Percentiles rank a stretch among this genome's conserved stretches.
These are phyloP conservation scores for Helicostylum pulchrum DNA, from an alignment of 192 early-diverging fungal genomes.

Conservation along the genomic window DNA sequence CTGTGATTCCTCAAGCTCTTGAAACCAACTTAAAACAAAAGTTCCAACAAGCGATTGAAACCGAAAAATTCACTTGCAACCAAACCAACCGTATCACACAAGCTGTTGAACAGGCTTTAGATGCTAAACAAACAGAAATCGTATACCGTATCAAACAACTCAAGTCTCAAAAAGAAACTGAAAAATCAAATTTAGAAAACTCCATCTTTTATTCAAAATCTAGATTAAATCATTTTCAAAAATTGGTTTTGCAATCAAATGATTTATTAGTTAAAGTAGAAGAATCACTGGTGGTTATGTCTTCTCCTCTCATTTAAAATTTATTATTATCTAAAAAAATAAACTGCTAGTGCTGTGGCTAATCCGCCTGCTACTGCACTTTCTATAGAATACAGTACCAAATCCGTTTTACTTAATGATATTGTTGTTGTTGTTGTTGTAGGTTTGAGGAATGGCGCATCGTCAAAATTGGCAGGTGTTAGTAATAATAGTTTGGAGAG, in stretches of 20 bases:
- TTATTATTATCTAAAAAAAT: conserved; percentile 17
- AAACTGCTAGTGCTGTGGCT: conserved; percentile 27
- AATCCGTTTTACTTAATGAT: conserved; percentile 10
- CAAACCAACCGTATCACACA: conserved; percentile 13
- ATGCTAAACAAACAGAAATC: background rate
- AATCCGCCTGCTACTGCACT: conserved; percentile 37
- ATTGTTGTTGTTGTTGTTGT: background rate
- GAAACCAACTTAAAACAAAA: conserved; percentile 62
- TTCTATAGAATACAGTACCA: conserved; percentile 29
- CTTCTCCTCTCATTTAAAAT: background rate
- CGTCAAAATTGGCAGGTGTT: background rate
- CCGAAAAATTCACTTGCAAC: conserved; percentile 44
- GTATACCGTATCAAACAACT: background rate
- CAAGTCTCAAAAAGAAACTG: background rate
- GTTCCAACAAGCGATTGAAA: conserved; percentile 37
- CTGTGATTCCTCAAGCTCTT: conserved; percentile 61
- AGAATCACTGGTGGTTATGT: background rate
- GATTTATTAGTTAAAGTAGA: background rate
- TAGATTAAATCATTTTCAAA: background rate
- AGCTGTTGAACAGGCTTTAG: background rate
- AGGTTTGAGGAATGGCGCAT: background rate
- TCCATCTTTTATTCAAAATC: background rate
- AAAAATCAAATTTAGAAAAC: background rate
- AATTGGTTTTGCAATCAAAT: background rate
- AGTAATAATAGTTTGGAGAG: background rate